Evolutionary conservation across 2,329 filamentous ascomycete genomes (phyloP), one percentile per base, ranked within the genome.

Genomic region (Triangularia verruculosa): DNA sequence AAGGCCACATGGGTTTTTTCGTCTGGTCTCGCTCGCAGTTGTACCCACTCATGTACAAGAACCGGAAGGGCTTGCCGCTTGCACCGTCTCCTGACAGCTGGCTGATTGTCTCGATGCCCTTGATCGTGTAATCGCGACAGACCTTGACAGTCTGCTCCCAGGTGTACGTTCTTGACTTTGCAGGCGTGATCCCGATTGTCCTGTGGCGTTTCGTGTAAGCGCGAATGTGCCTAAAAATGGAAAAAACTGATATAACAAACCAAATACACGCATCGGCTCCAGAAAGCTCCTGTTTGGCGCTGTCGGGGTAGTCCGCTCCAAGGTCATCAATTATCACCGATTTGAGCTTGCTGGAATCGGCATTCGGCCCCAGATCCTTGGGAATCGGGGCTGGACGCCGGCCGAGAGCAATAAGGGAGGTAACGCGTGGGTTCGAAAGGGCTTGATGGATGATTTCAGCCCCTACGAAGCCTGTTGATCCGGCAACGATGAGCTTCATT

Each of bases 11-110:
- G 1, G 76, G 78, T 59, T 72, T 80, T 70, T 82, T 79, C 13
- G 69, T 75, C 20, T 74, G 79, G 56, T 85, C 82, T 1, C 80
- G 76, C 66, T 79, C 76, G 2, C 75, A 74, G 0, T 70, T 72
- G 1, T 72, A 67, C 2, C 82, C 83, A 66, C 82, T 85, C 64
- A 81, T 75, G 68, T 83, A 83, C 2, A 83, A 57, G 63, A 83
- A 84, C 1, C 77, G 77, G 34, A 83, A 73, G 0, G 81, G 78
- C 52, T 71, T 74, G 39, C 39, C 39, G 39, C n/a, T 47, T 20
- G 39, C n/a, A n/a, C 32, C 27, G 9, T 20, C 4, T 9, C 11
- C 22, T 15, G 8, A 52, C 39, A 15, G 62, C 11, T 65, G 66
- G n/a, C 65, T 58, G 47, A 73, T 68, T 11, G 71, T 62, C 39